Conservation (phyloP, 495 filamentous ascomycete species). For the Pseudevernia furfuracea region DNA sequence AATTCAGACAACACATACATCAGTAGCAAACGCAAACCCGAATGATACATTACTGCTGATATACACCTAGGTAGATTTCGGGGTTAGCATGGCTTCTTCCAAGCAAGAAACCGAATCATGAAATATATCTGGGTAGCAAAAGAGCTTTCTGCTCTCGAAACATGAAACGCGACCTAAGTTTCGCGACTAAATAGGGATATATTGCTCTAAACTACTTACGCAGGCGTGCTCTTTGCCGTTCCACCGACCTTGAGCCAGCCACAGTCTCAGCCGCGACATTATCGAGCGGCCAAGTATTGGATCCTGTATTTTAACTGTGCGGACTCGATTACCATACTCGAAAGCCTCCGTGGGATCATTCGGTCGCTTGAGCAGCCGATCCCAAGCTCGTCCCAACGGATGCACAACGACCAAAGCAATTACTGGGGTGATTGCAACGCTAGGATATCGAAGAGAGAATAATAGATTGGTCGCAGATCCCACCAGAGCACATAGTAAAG, state of each 20-base stretch:
- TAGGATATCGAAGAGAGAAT: conserved; percentile 77
- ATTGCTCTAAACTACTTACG: conserved; percentile 23
- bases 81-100: not conserved
- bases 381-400: conserved; percentile 72
- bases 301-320: not conserved
- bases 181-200: not conserved
- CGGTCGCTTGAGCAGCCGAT: conserved; percentile 53
- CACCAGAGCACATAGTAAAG: conserved; percentile 67
- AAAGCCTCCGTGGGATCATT: conserved; percentile 57
- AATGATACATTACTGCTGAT: conserved; percentile 89
- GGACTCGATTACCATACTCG: conserved; percentile 38
- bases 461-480: conserved; percentile 80
- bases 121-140: not conserved
- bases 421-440: conserved; percentile 76
- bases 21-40: conserved; percentile 72
- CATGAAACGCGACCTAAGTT: not conserved
- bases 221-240: conserved; percentile 83
- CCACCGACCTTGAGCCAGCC: conserved; percentile 74
- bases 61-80: conserved; percentile 40
- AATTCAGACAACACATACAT: conserved; percentile 30
- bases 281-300: not conserved
- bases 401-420: conserved; percentile 77
- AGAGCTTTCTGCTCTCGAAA: not conserved
- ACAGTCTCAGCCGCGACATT: conserved; percentile 40
- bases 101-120: not conserved